Evolutionary conservation across 2,329 filamentous ascomycete genomes (phyloP), one percentile per base, ranked within the genome.

Genomic region (Epichloe hybrida): DNA sequence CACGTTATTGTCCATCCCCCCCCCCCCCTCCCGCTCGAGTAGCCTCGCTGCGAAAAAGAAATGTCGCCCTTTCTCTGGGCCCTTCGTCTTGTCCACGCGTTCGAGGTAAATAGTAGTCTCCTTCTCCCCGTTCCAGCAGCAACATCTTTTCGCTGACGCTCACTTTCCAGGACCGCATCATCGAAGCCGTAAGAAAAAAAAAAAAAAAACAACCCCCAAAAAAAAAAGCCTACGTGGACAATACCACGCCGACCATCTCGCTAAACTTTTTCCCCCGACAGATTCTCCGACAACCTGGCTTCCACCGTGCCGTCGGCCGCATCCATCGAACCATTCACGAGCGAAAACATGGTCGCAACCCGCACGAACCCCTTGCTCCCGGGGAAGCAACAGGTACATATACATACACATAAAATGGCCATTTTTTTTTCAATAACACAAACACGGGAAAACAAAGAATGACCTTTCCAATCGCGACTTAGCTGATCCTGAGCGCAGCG

Each of bases 241-340:
- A 31, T 1, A 3, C 2, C 27, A 8, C 27, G 27, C 27, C 27
- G 2, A 27, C 27, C 27, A 27, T 27, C 6, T 21, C 44, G 43
- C 55, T 56, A 48, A 55, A 50, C 4, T 1, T 2, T 15, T 4
- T 4, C 35, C 20, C 21, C 4, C 37, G 13, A 6, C 42, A 76
- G 72, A 72, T 79, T 50, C 71, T 79, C 15, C 66, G 68, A 23
- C 74, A 69, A 15, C 75, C 74, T 1, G 64, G 66, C 8, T 79
- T 78, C 58, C 75, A 79, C 54, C 70, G 69, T 53, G 69, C 68
- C 3, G 76, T 79, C 39, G 72, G 72, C 7, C 67, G 70, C n/a
- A 73, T 79, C 36, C 75, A 79, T 52, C 68, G 69, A 13, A 65
- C 61, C 3, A 68, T 79, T 38, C 62, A 79, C 57, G 73, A 78